Evolutionary conservation across 108 stramenopile genomes (phyloP), one percentile per base, ranked within the genome.

Genomic region (Aurantiochytrium sp.): DNA sequence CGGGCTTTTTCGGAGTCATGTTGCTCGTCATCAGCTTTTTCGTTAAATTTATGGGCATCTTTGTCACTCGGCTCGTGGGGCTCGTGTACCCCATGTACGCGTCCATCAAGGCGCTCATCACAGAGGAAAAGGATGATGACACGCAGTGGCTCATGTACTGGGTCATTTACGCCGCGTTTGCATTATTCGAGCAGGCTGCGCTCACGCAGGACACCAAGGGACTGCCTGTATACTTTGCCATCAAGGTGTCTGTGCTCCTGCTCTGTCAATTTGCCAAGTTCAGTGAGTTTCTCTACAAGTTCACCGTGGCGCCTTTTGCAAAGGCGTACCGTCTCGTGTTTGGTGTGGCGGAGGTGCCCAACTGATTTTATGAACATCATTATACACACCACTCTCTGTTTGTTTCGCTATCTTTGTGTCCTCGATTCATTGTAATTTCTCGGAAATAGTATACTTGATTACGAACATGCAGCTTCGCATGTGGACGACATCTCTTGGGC

Each of bases 61-160:
- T 83, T 35, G 51, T 83, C n/a, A 83, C 76, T 16, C 76, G 76
- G 23, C n/a, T 83, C 49, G 49, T 83, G 16, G 76, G 76, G 6
- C 51, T 83, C 45, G n/a, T 83, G 19, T 83, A 83, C 76, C 76
- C 76, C 19, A 53, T 28, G 28, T 83, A 83, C 28, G 76, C 76
- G 49, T 83, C 76, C 5, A 83, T 83, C 45, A 83, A 83, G 76
- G 76, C 76, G 12, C 45, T 83, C 76, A 83, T 83, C 23, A 21
- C 76, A 8, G 76, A 83, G 51, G 28, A 23, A 35, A 83, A 83
- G 76, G 76, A 83, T 45, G 76, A 83, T 23, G 76, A 83, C 51
- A 83, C 76, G 2, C 76, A 83, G 76, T 83, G 76, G 76, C 76
- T 83, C 76, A 83, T 83, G 76, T 83, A 83, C 76, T 83, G 76